Conservation (phyloP, 345 rosid genomes). For the Arabis hirsuta region DNA sequence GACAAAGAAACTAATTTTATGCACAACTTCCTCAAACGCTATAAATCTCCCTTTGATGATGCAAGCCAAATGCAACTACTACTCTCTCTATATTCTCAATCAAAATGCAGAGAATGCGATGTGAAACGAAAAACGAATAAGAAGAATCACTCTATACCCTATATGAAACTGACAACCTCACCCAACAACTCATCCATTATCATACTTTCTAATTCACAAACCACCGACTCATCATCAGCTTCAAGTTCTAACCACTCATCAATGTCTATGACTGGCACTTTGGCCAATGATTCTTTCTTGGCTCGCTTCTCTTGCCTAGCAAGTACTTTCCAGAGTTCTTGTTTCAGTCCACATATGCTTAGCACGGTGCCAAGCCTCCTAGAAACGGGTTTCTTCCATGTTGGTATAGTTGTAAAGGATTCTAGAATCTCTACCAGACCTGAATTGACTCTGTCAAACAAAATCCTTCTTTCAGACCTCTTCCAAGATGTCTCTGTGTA, state of each 20-base stretch:
- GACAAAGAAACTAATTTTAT: constrained; percentile 25
- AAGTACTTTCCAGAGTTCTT: constrained; percentile 62
- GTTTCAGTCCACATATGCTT: constrained; percentile 41
- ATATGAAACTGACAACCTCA: constrained; percentile 57
- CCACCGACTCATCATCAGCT: constrained; percentile 58
- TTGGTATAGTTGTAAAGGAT: constrained; percentile 47
- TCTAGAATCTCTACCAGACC: constrained; percentile 54
- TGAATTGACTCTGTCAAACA: constrained; percentile 69
- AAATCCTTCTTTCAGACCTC: constrained; percentile 71
- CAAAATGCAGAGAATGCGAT: constrained; percentile 34
- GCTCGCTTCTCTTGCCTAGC: constrained; percentile 52
- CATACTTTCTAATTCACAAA: constrained; percentile 66
- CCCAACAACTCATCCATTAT: constrained; percentile 69
- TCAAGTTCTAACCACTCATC: constrained; percentile 66
- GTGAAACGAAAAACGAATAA: constrained; percentile 24
- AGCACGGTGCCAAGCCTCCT: constrained; percentile 47
- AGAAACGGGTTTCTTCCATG: constrained; percentile 55
- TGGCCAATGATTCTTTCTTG: constrained; percentile 47
- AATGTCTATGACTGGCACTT: constrained; percentile 43
- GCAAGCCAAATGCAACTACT: constrained; percentile 31
- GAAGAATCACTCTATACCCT: constrained; percentile 38
- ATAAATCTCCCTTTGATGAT: constrained; percentile 36
- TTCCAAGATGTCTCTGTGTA: constrained; percentile 66
- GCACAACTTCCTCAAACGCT: constrained; percentile 34
- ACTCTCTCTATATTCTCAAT: constrained; percentile 37